phyloP scores from a whole-genome alignment of 208 protist genomes.

The Trypanosoma avium region DNA sequence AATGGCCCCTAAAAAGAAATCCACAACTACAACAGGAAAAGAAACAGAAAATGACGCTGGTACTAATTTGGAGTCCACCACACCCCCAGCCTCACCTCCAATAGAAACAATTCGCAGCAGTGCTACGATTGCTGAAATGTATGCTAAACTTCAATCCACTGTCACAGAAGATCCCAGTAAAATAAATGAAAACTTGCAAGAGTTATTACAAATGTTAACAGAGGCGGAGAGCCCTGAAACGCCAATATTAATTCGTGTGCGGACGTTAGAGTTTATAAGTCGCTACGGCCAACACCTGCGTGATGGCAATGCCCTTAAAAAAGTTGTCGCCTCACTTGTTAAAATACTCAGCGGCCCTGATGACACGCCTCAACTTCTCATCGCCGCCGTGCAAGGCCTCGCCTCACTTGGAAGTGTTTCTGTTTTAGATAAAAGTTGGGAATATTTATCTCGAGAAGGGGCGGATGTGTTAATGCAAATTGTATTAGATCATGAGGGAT shows the following conservation, averaged over 20 bases:
- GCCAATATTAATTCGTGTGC: slow-evolving; percentile 71
- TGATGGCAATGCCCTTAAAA: slow-evolving; percentile 72
- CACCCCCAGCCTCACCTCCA: slow-evolving; percentile 13
- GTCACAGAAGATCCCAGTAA: slow-evolving; percentile 45
- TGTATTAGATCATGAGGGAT: slow-evolving; percentile 77
- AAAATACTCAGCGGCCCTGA: slow-evolving; percentile 76
- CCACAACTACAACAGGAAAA: neutral
- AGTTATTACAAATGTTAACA: slow-evolving; percentile 55
- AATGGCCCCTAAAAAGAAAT: slow-evolving; percentile 76
- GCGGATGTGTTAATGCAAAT: slow-evolving; percentile 90
- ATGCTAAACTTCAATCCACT: slow-evolving; percentile 60
- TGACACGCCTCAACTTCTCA: slow-evolving; percentile 74
- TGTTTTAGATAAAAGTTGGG: slow-evolving; percentile 74
- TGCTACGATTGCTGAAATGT: slow-evolving; percentile 57
- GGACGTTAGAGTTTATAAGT: slow-evolving; percentile 72
- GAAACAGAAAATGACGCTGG: neutral
- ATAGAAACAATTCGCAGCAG: neutral
- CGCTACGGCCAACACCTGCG: slow-evolving; percentile 54
- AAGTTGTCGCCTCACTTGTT: slow-evolving; percentile 75
- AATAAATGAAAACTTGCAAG: slow-evolving; percentile 56
- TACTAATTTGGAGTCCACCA: slow-evolving; percentile 12
- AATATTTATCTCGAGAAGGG: slow-evolving; percentile 83
- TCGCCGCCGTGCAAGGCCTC: slow-evolving; percentile 77
- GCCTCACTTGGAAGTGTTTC: slow-evolving; percentile 73
- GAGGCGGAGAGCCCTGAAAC: slow-evolving; percentile 62